phyloP scores from a whole-genome alignment of 1,139 yeast species.

The Debaryomyces sp. region DNA sequence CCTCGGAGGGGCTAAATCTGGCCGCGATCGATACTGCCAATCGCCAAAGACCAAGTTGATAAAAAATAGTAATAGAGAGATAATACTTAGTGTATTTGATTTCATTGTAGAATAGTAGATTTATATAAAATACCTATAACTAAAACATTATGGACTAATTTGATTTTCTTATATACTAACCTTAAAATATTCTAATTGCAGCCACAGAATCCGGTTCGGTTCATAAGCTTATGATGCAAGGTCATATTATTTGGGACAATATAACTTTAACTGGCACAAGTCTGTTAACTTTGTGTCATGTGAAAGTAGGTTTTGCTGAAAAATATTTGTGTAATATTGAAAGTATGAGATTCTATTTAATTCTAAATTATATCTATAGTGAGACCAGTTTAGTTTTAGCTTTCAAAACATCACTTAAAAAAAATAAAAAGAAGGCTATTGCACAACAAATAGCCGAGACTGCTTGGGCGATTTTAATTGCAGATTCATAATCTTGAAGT shows the following conservation, averaged over 20 bases:
- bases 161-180: too few relatives aligned
- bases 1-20: constrained; percentile 35
- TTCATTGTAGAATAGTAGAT: background rate
- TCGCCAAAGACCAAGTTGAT: constrained; percentile 22
- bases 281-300: too few relatives aligned
- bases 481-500: background rate
- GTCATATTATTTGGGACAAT: too few relatives aligned
- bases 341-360: too few relatives aligned
- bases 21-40: constrained; percentile 34
- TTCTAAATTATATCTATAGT: background rate
- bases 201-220: too few relatives aligned
- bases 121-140: too few relatives aligned
- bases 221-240: too few relatives aligned
- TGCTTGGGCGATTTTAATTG: background rate
- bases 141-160: too few relatives aligned
- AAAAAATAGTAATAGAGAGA: background rate
- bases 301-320: too few relatives aligned
- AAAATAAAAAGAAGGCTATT: background rate
- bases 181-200: too few relatives aligned
- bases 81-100: background rate
- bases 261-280: too few relatives aligned
- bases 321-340: too few relatives aligned
- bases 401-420: background rate
- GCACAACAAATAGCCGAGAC: background rate
- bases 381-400: background rate